Conservation (phyloP, 2,329 filamentous ascomycete species). For the Fusarium dlaminii region DNA sequence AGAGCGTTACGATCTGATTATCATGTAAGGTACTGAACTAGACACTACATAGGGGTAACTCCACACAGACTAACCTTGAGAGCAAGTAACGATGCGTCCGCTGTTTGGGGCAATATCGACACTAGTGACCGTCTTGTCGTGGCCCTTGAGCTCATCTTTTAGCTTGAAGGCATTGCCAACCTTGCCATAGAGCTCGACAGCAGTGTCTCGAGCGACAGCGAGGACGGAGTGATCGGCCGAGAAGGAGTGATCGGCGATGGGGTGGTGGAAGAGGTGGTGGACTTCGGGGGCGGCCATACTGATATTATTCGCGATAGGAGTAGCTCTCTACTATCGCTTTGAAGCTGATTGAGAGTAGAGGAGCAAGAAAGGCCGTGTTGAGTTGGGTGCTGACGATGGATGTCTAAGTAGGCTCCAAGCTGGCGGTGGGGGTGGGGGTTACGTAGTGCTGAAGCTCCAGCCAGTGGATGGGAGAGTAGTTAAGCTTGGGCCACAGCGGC, state of each 20-base stretch:
- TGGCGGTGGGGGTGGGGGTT: slow-evolving; percentile 42
- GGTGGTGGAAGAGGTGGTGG: slow-evolving; percentile 95
- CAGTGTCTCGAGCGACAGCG: slow-evolving; percentile 89
- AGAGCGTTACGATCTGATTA: slow-evolving; percentile 89
- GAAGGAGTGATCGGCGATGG: slow-evolving; percentile 98
- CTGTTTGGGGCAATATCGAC: slow-evolving; percentile 93
- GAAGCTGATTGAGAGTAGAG: slow-evolving; percentile 23
- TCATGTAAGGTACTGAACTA: slow-evolving; percentile 8
- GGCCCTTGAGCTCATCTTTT: slow-evolving; percentile 92
- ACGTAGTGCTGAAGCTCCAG: slow-evolving; percentile 40
- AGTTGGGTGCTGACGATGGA: slow-evolving; percentile 30
- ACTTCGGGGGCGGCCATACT: slow-evolving; percentile 88
- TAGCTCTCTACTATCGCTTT: slow-evolving; percentile 94
- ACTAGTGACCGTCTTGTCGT: slow-evolving; percentile 96
- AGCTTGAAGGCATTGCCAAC: slow-evolving; percentile 80
- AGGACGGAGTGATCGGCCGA: slow-evolving; percentile 88
- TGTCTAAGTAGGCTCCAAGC: slow-evolving; percentile 1
- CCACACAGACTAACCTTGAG: slow-evolving; percentile 73
- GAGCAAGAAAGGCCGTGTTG: slow-evolving; percentile 13
- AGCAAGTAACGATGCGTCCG: slow-evolving; percentile 96
- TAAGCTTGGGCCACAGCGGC: slow-evolving; percentile 41
- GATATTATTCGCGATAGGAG: slow-evolving; percentile 55
- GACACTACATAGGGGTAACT: neutral
- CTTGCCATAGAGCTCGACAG: slow-evolving; percentile 86
- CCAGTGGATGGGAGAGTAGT: neutral